Evolutionary conservation across 306 rosid species (phyloP).

Genomic region (Lathyrus aphaca): DNA sequence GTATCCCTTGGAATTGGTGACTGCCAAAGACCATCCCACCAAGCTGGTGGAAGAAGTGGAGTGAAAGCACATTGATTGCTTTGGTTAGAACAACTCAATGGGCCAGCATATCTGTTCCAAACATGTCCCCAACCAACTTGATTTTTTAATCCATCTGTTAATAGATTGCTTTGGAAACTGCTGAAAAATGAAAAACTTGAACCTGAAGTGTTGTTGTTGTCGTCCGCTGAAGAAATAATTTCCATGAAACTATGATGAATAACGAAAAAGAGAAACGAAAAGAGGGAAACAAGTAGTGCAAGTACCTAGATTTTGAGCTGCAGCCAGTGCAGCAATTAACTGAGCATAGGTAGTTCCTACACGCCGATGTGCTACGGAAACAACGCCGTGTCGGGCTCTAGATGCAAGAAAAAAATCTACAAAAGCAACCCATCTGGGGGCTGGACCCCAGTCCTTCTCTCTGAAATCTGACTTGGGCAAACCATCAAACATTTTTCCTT

Average conservation of each 20-base stretch:
- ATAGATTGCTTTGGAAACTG: constrained; percentile 81
- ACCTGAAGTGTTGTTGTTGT: constrained; percentile 37
- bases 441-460: constrained; percentile 95
- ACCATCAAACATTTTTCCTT: constrained; percentile 64
- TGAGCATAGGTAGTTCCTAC: constrained; percentile 98
- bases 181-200: constrained; percentile 69
- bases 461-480: constrained; percentile 69
- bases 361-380: constrained; percentile 93
- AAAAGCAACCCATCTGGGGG: constrained; percentile 99
- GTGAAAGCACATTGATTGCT: constrained; percentile 78
- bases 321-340: constrained; percentile 87
- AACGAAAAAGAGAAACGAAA: not conserved
- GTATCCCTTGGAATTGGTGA: constrained; percentile 80
- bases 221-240: constrained; percentile 54
- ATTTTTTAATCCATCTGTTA: constrained; percentile 72
- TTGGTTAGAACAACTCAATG: constrained; percentile 78
- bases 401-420: constrained; percentile 97
- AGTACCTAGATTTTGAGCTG: constrained; percentile 72
- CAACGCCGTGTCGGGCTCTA: constrained; percentile 72
- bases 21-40: constrained; percentile 97
- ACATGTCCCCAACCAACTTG: constrained; percentile 99
- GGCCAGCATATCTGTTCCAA: constrained; percentile 94
- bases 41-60: constrained; percentile 86
- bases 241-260: not conserved
- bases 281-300: not conserved